Percentiles rank a stretch among this genome's conserved stretches.
phyloP scores from a whole-genome alignment of 2,329 filamentous ascomycete species.

The Pyrenochaeta sp. region DNA sequence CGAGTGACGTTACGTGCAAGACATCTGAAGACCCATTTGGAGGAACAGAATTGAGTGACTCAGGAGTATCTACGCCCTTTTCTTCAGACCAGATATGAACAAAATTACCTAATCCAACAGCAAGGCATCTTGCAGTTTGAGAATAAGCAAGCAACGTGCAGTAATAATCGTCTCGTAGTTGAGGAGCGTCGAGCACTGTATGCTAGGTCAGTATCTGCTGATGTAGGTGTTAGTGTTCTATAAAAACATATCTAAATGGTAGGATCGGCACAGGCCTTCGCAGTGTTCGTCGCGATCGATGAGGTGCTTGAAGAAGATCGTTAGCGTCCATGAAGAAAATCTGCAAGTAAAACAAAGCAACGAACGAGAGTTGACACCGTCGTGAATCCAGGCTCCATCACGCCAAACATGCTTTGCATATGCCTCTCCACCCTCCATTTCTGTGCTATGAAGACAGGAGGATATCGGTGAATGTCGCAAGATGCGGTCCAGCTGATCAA shows the following conservation, averaged over 20 bases:
- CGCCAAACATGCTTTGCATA: constrained; percentile 47
- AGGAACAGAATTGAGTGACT: constrained; percentile 62
- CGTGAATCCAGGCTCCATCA: constrained; percentile 52
- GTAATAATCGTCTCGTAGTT: constrained; percentile 94
- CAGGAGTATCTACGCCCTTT: constrained; percentile 69
- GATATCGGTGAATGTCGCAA: constrained; percentile 55
- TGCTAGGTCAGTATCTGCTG: constrained; percentile 46
- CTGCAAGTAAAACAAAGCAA: constrained; percentile 15
- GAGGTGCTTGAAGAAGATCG: constrained; percentile 23
- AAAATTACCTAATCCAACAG: constrained; percentile 79
- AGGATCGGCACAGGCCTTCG: constrained; percentile 66
- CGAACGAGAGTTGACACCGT: constrained; percentile 44
- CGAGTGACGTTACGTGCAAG: constrained; percentile 78
- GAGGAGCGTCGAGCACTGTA: constrained; percentile 86
- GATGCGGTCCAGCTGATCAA: constrained; percentile 74
- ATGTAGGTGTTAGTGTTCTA: neutral
- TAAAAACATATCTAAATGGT: constrained; percentile 75
- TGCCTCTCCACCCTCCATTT: neutral
- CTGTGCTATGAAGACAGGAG: constrained; percentile 10
- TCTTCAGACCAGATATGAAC: constrained; percentile 91
- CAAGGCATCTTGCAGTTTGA: constrained; percentile 74
- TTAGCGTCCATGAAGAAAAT: constrained; percentile 12
- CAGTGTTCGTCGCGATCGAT: constrained; percentile 34
- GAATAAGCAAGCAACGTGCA: constrained; percentile 92
- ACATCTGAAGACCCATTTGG: constrained; percentile 32